Conservation (phyloP, 1,284 basidiomycete genomes). For the Rhizoctonia solani region DNA sequence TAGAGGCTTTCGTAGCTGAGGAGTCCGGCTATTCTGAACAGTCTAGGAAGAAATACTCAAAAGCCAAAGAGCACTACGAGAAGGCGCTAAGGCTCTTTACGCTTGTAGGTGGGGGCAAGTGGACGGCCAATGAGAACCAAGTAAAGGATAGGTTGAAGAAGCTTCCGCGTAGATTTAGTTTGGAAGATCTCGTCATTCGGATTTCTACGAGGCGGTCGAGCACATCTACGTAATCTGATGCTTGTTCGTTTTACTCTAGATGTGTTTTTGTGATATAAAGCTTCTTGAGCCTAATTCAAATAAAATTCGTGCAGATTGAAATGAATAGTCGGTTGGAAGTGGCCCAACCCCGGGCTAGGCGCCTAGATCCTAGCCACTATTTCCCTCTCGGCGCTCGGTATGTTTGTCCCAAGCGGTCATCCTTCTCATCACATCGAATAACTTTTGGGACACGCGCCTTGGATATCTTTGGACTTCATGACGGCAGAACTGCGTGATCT, state of each 20-base stretch:
- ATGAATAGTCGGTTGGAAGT: no score
- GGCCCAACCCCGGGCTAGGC: no score
- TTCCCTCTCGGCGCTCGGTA: no score
- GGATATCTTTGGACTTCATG: neutral
- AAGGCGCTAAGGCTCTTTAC: constrained; percentile 9
- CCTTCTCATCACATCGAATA: no score
- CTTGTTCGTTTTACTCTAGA: no score
- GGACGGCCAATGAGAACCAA: constrained; percentile 9
- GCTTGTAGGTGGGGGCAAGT: constrained; percentile 6
- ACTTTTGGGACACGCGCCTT: neutral
- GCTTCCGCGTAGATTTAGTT: neutral
- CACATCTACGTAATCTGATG: no score
- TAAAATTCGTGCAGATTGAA: no score
- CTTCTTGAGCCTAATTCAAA: no score
- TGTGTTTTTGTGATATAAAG: no score
- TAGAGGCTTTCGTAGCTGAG: constrained; percentile 22
- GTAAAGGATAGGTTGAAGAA: neutral
- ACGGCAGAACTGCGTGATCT: constrained; percentile 23
- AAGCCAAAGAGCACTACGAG: constrained; percentile 13
- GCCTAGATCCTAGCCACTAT: no score
- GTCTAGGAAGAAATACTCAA: neutral
- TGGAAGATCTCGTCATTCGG: neutral
- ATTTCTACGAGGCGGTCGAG: neutral
- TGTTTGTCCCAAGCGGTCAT: no score
- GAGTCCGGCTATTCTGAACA: constrained; percentile 18